These are phyloP conservation scores for Balansia obtecta DNA, from an alignment of 2,329 filamentous ascomycete genomes.

Conservation along the genomic window DNA sequence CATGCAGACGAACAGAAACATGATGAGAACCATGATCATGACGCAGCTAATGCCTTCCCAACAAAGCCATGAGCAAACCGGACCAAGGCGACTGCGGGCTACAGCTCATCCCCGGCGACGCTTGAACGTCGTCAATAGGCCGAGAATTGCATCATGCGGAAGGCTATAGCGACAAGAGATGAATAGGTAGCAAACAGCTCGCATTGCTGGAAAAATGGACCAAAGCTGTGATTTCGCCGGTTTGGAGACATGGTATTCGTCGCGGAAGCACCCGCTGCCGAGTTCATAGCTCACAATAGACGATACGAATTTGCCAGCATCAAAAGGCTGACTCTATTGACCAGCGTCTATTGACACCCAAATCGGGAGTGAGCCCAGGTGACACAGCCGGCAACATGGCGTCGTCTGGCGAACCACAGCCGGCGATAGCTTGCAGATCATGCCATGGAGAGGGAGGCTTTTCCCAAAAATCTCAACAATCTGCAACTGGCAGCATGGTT, in stretches of 20 bases:
- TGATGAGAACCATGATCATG: neutral
- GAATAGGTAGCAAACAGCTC: slow-evolving; percentile 4
- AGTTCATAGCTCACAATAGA: slow-evolving; percentile 3
- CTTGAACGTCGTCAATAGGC: neutral
- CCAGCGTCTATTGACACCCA: slow-evolving; percentile 22
- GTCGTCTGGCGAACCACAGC: slow-evolving; percentile 16
- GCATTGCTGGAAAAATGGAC: neutral
- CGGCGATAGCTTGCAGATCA: neutral
- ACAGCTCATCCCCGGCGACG: neutral
- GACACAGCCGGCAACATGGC: slow-evolving; percentile 7
- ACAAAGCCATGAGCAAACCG: neutral
- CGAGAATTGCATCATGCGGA: neutral
- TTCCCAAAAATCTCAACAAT: neutral
- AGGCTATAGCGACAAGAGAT: neutral
- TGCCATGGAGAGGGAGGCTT: neutral
- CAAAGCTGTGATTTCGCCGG: too few relatives aligned
- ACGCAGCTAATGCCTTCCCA: neutral
- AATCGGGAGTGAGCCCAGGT: slow-evolving; percentile 13
- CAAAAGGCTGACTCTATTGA: slow-evolving; percentile 16
- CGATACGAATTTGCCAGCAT: slow-evolving; percentile 5
- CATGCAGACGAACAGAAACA: neutral
- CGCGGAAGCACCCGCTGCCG: slow-evolving; percentile 2
- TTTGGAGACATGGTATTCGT: neutral
- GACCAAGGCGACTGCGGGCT: neutral
- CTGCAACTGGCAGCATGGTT: neutral